phyloP scores from a whole-genome alignment of 2,329 filamentous ascomycete species.

The Botrytis medusae region DNA sequence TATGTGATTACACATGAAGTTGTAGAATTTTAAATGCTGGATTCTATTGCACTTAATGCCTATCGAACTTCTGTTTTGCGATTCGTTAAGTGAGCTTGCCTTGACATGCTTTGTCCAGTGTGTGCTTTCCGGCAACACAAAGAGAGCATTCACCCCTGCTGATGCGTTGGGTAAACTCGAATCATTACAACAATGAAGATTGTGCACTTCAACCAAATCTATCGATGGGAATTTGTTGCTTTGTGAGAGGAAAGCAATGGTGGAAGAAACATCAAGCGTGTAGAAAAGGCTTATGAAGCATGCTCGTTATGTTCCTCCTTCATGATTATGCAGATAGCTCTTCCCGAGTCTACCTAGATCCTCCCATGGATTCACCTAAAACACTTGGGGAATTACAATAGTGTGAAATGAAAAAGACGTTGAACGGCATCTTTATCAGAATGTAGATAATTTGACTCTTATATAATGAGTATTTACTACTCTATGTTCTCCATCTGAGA shows the following conservation, averaged over 20 bases:
- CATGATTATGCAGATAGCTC: background rate
- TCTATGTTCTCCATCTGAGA: background rate
- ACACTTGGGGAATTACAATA: background rate
- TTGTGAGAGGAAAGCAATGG: background rate
- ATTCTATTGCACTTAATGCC: background rate
- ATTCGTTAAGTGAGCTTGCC: background rate
- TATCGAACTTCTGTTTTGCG: too few species aligned
- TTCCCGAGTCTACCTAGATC: background rate
- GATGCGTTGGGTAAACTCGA: background rate
- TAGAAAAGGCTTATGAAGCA: background rate
- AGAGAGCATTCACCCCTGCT: background rate
- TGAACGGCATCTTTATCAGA: background rate
- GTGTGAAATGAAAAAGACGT: background rate
- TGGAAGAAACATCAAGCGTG: background rate
- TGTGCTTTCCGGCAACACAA: background rate
- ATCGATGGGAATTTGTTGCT: background rate
- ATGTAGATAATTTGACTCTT: background rate
- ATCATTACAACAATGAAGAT: slow-evolving; percentile 2
- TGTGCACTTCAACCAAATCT: background rate
- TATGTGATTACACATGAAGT: background rate
- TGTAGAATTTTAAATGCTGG: background rate
- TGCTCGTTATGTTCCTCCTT: background rate
- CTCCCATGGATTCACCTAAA: background rate
- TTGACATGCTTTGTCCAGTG: slow-evolving; percentile 1
- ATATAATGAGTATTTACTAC: background rate